phyloP scores from a whole-genome alignment of 2,329 filamentous ascomycete species.

The Rutstroemia sp. region DNA sequence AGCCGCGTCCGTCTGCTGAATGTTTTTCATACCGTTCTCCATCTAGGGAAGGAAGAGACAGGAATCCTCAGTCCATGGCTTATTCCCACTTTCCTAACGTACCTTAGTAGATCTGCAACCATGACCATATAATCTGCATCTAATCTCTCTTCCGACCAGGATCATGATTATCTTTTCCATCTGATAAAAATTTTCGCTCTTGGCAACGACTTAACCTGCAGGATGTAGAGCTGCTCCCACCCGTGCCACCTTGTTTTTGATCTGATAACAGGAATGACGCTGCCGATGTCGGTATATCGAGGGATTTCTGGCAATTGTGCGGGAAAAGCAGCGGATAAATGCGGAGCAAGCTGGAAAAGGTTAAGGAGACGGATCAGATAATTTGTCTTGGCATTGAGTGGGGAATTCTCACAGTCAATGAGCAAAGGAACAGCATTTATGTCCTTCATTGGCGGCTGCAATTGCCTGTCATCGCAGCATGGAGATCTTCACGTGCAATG shows the following conservation, averaged over 20 bases:
- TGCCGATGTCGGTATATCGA: background rate
- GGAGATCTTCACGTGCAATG: no score
- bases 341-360: no score
- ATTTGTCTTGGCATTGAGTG: conserved; percentile 6
- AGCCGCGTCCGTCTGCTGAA: background rate
- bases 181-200: conserved; percentile 7
- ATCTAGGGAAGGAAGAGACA: background rate
- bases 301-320: background rate
- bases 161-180: conserved; percentile 10
- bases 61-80: background rate
- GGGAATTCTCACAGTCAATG: background rate
- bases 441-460: background rate
- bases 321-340: background rate
- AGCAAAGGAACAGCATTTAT: background rate
- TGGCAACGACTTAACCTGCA: background rate
- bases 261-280: background rate
- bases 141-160: background rate
- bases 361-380: conserved; percentile 6
- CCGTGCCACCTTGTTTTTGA: background rate
- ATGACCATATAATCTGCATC: background rate
- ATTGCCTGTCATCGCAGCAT: no score
- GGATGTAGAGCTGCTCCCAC: background rate
- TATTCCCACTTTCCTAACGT: background rate
- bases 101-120: conserved; percentile 1
- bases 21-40: background rate